Evolutionary conservation across 176 grass and related monocot species (phyloP).

Genomic region (Rhynchospora pubera): DNA sequence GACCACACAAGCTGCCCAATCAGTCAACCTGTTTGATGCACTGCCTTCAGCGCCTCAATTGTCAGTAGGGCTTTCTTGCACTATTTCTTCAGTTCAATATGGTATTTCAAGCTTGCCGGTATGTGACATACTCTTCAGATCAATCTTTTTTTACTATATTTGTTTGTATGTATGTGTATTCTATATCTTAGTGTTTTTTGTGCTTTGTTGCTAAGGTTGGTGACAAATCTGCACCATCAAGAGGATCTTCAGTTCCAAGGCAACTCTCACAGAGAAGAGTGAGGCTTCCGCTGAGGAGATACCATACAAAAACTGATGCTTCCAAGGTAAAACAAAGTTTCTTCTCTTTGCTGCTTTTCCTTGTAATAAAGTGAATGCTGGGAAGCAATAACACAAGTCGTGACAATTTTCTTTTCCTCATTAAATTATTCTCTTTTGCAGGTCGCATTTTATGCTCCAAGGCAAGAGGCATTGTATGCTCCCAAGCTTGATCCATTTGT

Average conservation of each 20-base stretch:
- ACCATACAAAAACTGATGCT: slow-evolving; percentile 20
- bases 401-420: neutral
- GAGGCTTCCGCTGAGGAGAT: slow-evolving; percentile 22
- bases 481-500: slow-evolving; percentile 20
- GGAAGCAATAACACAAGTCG: neutral
- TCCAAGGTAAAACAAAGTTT: neutral
- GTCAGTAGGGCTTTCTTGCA: neutral
- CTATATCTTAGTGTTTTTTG: neutral
- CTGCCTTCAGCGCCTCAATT: neutral
- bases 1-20: neutral
- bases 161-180: neutral
- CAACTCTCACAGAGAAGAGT: slow-evolving; percentile 23
- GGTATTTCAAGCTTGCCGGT: slow-evolving; percentile 17
- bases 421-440: slow-evolving; percentile 2
- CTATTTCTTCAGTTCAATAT: slow-evolving; percentile 14
- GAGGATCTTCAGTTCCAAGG: slow-evolving; percentile 5
- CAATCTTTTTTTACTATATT: neutral
- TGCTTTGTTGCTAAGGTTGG: slow-evolving; percentile 5
- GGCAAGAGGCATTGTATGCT: slow-evolving; percentile 6
- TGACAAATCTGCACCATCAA: neutral
- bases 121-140: neutral
- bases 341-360: neutral
- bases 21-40: neutral
- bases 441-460: slow-evolving; percentile 9
- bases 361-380: neutral